These are phyloP conservation scores for Naganishia friedmannii DNA, from an alignment of 768 basidiomycete genomes.

Conservation along the genomic window DNA sequence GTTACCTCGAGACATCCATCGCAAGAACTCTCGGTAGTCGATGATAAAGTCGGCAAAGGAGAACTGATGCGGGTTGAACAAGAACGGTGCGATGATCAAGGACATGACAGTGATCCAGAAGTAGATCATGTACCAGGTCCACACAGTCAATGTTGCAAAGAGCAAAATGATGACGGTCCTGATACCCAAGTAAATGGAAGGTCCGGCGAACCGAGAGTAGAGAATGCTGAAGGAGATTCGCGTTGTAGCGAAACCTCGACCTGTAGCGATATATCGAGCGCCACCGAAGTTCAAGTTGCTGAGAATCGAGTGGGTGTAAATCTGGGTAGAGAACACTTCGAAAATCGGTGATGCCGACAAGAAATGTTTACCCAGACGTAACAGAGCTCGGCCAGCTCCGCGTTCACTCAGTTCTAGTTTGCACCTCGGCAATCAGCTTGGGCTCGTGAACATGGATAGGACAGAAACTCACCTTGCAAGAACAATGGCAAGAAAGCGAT, in stretches of 20 bases:
- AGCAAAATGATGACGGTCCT: conserved; percentile 85
- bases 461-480: conserved; percentile 60
- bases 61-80: conserved; percentile 99
- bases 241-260: conserved; percentile 96
- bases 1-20: conserved; percentile 99
- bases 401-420: conserved; percentile 86
- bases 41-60: conserved; percentile 94
- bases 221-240: conserved; percentile 90
- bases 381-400: conserved; percentile 84
- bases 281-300: conserved; percentile 97
- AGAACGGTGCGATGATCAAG: conserved; percentile 89
- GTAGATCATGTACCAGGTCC: conserved; percentile 90
- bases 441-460: not conserved
- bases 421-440: conserved; percentile 28
- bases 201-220: conserved; percentile 97
- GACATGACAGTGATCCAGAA: conserved; percentile 96
- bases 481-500: conserved; percentile 92
- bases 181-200: conserved; percentile 96
- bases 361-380: conserved; percentile 92
- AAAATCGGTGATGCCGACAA: conserved; percentile 89
- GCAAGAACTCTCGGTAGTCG: conserved; percentile 92
- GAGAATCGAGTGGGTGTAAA: conserved; percentile 94
- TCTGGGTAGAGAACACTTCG: conserved; percentile 97
- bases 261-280: conserved; percentile 96
- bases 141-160: conserved; percentile 86